A percentile compares a stretch with the other conserved stretches of the same genome.
Conservation (phyloP, 352 stramenopile genomes). For the Phytophthora litchii region DNA sequence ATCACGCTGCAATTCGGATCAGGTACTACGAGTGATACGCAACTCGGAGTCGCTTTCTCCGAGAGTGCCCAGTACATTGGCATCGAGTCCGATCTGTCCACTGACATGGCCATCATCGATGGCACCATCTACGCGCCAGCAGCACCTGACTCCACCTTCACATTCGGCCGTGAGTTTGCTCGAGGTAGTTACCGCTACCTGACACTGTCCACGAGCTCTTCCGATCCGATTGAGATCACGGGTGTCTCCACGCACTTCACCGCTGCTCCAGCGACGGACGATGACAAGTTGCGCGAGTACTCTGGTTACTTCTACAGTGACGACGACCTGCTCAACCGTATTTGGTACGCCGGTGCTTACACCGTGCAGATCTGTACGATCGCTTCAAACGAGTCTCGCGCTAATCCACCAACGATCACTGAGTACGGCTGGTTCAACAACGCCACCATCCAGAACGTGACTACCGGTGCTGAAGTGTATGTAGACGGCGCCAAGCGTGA, state of each 20-base stretch:
- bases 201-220: conserved; percentile 33
- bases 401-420: conserved; percentile 34
- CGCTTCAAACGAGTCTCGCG: conserved; percentile 40
- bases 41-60: conserved; percentile 39
- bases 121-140: conserved; percentile 44
- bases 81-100: conserved; percentile 41
- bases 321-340: conserved; percentile 47
- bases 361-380: conserved; percentile 46
- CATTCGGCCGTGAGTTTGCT: conserved; percentile 39
- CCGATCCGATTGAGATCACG: conserved; percentile 28
- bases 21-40: conserved; percentile 20
- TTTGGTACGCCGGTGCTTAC: conserved; percentile 49
- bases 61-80: conserved; percentile 41
- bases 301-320: conserved; percentile 48
- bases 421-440: conserved; percentile 46
- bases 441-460: conserved; percentile 35
- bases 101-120: conserved; percentile 40
- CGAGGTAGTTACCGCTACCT: conserved; percentile 43
- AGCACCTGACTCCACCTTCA: conserved; percentile 30
- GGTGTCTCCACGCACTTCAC: conserved; percentile 42
- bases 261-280: conserved; percentile 29
- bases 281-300: conserved; percentile 38
- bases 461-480: conserved; percentile 34
- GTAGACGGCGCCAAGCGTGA: conserved; percentile 47
- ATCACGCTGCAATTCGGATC: conserved; percentile 37